phyloP scores from a whole-genome alignment of 2,329 filamentous ascomycete genomes.

The Nigrospora sphaerica region DNA sequence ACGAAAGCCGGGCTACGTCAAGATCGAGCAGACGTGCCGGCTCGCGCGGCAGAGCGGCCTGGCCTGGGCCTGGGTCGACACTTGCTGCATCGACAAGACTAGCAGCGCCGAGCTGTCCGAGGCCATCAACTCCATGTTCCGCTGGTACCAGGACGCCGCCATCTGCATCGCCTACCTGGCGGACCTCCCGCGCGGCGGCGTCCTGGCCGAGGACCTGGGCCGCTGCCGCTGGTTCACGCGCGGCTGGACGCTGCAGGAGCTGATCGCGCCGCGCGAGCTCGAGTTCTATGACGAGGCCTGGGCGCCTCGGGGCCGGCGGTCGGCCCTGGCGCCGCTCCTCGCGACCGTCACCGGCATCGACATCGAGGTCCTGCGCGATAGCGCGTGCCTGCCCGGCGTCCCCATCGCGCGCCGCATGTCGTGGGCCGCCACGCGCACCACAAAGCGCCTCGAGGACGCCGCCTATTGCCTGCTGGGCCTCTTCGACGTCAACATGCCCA shows the following conservation, averaged over 20 bases:
- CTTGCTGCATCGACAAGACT: conserved; percentile 1
- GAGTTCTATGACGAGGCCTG: conserved; percentile 1
- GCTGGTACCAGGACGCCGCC: background rate
- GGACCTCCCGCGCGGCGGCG: background rate
- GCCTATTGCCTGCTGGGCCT: conserved; percentile 25
- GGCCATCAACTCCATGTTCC: conserved; percentile 2
- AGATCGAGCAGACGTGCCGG: background rate
- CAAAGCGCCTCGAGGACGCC: conserved; percentile 17
- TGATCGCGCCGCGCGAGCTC: background rate
- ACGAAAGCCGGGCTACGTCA: background rate
- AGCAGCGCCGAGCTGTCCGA: conserved; percentile 1
- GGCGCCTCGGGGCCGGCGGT: background rate
- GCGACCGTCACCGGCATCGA: background rate
- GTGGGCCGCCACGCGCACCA: conserved; percentile 20
- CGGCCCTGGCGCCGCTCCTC: background rate
- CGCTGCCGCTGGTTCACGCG: conserved; percentile 2
- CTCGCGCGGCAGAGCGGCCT: background rate
- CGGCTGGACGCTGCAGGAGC: conserved; percentile 3
- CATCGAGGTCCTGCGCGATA: background rate
- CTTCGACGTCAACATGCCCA: conserved; percentile 22
- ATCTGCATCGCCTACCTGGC: background rate
- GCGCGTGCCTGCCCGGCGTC: background rate
- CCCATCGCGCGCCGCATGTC: conserved; percentile 1
- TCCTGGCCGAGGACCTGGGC: background rate
- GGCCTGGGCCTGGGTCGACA: background rate